Conservation (phyloP, 805 yeast species). For the Ogataea degrootiae region DNA sequence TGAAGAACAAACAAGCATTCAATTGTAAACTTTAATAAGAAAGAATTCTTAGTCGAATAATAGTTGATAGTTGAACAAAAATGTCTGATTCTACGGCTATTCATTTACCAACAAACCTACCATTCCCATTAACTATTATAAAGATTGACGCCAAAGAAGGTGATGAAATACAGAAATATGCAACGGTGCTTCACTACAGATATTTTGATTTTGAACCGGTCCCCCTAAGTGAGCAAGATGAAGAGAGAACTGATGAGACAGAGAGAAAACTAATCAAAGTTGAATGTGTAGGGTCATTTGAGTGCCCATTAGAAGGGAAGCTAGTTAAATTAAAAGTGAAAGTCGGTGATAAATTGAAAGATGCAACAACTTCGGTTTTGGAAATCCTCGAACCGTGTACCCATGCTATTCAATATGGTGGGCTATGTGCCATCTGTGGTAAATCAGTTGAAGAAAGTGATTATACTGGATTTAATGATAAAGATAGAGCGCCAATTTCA, state of each 20-base stretch:
- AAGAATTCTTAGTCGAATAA: no score
- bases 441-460: constrained; percentile 69
- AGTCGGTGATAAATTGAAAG: constrained; percentile 58
- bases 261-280: constrained; percentile 43
- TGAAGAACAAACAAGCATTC: no score
- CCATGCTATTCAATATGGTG: constrained; percentile 92
- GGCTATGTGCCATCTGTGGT: constrained; percentile 92
- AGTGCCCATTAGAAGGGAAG: constrained; percentile 76
- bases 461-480: constrained; percentile 62
- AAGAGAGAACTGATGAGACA: constrained; percentile 33
- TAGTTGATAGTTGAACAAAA: background rate
- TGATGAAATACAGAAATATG: constrained; percentile 44
- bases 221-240: constrained; percentile 40
- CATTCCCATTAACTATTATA: constrained; percentile 64
- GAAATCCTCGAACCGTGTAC: constrained; percentile 76
- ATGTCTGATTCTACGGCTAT: constrained; percentile 40
- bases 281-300: constrained; percentile 72
- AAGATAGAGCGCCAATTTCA: constrained; percentile 74
- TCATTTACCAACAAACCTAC: constrained; percentile 54
- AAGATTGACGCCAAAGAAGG: constrained; percentile 43
- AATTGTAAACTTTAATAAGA: no score
- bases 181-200: constrained; percentile 53
- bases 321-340: constrained; percentile 46
- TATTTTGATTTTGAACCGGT: constrained; percentile 64
- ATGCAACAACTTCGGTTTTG: constrained; percentile 41